Base-by-base conservation (phyloP, 352 stramenopile species). In the Globisporangium mamillatum region DNA sequence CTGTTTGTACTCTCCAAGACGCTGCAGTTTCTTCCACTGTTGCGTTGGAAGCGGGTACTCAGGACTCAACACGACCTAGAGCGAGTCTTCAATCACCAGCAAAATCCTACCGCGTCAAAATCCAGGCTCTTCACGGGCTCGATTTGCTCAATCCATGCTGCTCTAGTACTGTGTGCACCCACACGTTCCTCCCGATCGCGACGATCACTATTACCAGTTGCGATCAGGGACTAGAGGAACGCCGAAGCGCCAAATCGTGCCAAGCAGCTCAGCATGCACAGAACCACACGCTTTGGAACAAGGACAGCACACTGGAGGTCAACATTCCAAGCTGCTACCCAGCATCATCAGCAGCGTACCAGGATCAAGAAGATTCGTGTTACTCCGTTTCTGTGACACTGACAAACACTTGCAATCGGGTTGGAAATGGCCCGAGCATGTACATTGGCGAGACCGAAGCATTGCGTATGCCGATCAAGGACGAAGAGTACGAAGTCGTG, bases 251-350 rank as follows among this genome's bases (percentile, higher is more conserved):
- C 32, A 36, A 9, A 16, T 67, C 70, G 1, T 74, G 29, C 25
- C 67, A 50, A 9, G 75, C 75, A 10, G 62, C 60, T 20, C 70
- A 75, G 25, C 75, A 81, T 22, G 73, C 64, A 22, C 73, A 59
- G 22, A 81, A 79, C 52, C 73, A 81, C 60, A 74, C 70, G 22
- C 67, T 76, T 2, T 82, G 75, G 75, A 77, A 72, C 29, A 75
- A 62, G 12, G 65, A 67, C 12, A 62, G 72, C 18, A 56, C 65
- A 8, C 52, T 82, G 18, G 60, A 61, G 22, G 69, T 76, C 62
- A 66, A 55, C 22, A 10, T 72, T 53, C 16, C 27, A 5, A 24
- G 12, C 1, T 6, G 29, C 36, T 4, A 34, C 34, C 25, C 41
- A 36, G 25, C 25, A 27, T 27, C 25, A 27, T 1, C 25, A 27